Conservation (phyloP, 129 eudicot genomes). For the Flaveria ramosissima region DNA sequence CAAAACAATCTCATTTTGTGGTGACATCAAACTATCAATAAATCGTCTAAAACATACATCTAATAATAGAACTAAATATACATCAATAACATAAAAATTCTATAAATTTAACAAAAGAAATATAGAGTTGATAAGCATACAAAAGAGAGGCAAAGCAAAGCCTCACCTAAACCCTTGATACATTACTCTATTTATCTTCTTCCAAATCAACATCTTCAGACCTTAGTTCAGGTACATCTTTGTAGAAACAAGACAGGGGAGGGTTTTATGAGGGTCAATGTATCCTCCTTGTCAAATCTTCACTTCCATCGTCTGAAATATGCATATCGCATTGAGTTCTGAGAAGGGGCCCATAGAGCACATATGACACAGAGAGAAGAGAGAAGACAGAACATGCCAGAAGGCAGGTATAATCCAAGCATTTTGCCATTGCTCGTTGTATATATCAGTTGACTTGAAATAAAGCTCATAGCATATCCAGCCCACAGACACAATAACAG, state of each 20-base stretch:
- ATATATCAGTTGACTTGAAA: constrained; percentile 82
- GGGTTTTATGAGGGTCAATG: constrained; percentile 81
- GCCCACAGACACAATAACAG: constrained; percentile 94
- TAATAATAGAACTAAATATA: too few relatives aligned
- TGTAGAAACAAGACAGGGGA: constrained; percentile 55
- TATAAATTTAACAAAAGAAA: constrained; percentile 34
- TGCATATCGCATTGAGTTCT: constrained; percentile 88
- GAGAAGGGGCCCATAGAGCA: constrained; percentile 99
- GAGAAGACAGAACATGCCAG: constrained; percentile 93
- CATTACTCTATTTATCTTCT: constrained; percentile 78
- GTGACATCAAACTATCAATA: too few relatives aligned
- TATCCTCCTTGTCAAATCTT: constrained; percentile 94
- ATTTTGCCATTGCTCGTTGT: constrained; percentile 95
- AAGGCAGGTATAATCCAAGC: constrained; percentile 99
- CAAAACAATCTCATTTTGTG: too few relatives aligned
- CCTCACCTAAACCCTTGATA: constrained; percentile 14
- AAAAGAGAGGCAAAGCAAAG: constrained; percentile 31
- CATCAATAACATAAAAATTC: constrained; percentile 31
- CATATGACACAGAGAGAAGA: constrained; percentile 91
- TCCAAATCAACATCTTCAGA: constrained; percentile 55
- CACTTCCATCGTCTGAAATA: constrained; percentile 85
- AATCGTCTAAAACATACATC: too few relatives aligned
- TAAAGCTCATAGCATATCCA: constrained; percentile 99
- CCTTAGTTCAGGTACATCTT: constrained; percentile 46
- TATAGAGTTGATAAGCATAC: constrained; percentile 29